Evolutionary conservation across 345 rosid species (phyloP).

Genomic region (Limnanthes douglasii): DNA sequence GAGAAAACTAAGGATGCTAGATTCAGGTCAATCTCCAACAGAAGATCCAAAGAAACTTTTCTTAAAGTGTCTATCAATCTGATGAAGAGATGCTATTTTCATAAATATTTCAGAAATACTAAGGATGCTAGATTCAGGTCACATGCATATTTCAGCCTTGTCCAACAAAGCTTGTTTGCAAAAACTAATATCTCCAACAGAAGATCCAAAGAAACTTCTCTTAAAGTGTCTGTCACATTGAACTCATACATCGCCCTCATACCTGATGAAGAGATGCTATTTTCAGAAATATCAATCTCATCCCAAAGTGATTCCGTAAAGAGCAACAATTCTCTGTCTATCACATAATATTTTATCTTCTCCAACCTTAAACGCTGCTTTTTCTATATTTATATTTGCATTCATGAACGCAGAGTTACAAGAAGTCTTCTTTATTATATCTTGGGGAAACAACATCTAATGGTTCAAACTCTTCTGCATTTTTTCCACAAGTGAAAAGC

Average conservation of each 20-base stretch:
- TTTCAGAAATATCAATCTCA: conserved; percentile 79
- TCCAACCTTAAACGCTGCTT: conserved; percentile 55
- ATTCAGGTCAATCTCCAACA: too few relatives aligned
- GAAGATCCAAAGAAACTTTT: too few relatives aligned
- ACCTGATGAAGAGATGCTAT: conserved; percentile 53
- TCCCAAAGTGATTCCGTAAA: conserved; percentile 73
- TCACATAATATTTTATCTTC: conserved; percentile 67
- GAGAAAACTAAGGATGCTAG: conserved; percentile 54
- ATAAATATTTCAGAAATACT: too few relatives aligned
- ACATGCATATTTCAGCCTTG: conserved; percentile 71
- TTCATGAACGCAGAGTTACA: conserved; percentile 19
- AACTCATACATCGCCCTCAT: conserved; percentile 57
- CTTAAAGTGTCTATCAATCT: too few relatives aligned
- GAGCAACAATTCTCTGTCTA: conserved; percentile 61
- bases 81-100: too few relatives aligned
- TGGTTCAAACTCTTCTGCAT: conserved; percentile 51
- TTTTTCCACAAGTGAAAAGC: conserved; percentile 66
- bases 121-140: conserved; percentile 72
- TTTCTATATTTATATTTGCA: conserved; percentile 10
- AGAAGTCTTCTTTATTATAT: conserved; percentile 13
- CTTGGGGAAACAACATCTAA: conserved; percentile 47
- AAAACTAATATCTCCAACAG: conserved; percentile 72
- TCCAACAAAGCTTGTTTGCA: conserved; percentile 92
- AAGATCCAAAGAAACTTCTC: conserved; percentile 35
- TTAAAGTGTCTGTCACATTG: conserved; percentile 43